Conservation (phyloP, 768 basidiomycete species). For the Sarcodon aspratus region DNA sequence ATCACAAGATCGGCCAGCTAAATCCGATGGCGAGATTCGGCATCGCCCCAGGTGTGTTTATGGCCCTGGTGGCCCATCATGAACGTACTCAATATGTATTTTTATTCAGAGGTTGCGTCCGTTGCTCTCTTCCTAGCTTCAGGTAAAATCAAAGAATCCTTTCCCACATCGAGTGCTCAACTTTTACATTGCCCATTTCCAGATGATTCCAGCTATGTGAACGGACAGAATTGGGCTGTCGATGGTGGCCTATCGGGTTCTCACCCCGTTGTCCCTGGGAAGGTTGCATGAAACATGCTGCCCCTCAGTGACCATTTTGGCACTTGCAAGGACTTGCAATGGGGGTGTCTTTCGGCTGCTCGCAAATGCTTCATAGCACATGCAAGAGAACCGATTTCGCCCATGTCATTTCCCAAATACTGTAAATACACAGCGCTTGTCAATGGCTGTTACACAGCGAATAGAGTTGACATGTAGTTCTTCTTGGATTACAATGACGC, state of each 20-base stretch:
- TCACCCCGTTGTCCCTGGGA: constrained; percentile 68
- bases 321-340: not conserved
- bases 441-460: not conserved
- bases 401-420: not conserved
- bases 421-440: not conserved
- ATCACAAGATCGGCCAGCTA: constrained; percentile 66
- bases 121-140: constrained; percentile 81
- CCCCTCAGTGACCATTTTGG: not conserved
- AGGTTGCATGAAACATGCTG: constrained; percentile 34
- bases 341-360: not conserved
- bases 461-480: not conserved
- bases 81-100: not conserved
- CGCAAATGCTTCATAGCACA: not conserved
- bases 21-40: constrained; percentile 79
- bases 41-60: constrained; percentile 56
- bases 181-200: constrained; percentile 1
- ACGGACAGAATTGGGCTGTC: constrained; percentile 78
- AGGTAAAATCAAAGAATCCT: constrained; percentile 29
- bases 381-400: not conserved
- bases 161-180: constrained; percentile 3
- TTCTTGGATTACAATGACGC: not conserved
- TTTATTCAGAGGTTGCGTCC: constrained; percentile 67
- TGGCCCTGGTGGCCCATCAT: constrained; percentile 5
- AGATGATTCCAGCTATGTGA: constrained; percentile 90
- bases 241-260: constrained; percentile 82